Evolutionary conservation across 1,139 yeast genomes (phyloP), one percentile per base, ranked within the genome.

Genomic region (Hyphopichia burtonii): DNA sequence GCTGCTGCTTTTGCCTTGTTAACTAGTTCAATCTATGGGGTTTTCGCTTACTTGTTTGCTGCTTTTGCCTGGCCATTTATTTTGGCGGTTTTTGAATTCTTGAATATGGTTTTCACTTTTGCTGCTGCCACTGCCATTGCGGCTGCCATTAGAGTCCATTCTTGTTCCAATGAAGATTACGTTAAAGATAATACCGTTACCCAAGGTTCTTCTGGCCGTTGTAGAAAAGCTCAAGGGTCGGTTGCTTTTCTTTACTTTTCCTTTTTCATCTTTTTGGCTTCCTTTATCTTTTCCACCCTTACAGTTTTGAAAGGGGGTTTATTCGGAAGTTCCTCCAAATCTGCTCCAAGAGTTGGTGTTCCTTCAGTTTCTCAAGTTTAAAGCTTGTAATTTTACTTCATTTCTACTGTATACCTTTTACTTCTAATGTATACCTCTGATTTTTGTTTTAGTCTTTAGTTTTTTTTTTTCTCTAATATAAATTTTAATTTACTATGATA

Each of bases 41-140:
- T 86, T 22, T 66, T 79, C 43, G 96, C 97, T 41, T 83, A 80
- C 73, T 82, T 91, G 56, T 61, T 88, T 55, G 82, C 83, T 47
- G 81, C 84, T 52, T 75, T 91, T 50, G 96, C 96, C 39, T 87
- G 94, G 85, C 98, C 98, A 54, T 68, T 87, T 44, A 65, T 90
- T 52, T 69, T 88, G 63, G 81, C 84, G 44, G 56, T 73, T 44
- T 71, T 88, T 60, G 99, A 93, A 76, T 83, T 89, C 69, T 74
- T 93, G 68, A 89, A 90, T 79, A 71, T 83, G 60, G 86, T 91
- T 53, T 91, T 93, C 81, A 83, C 96, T 46, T 88, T 93, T 68
- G 83, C 98, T 44, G 98, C 88, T 53, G 98, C 93, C 53, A 82
- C 96, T 44, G 96, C 96, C 41, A 73, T 93, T 64, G 98, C 97